Evolutionary conservation across 805 yeast genomes (phyloP).

Genomic region (Lipomyces kockii): DNA sequence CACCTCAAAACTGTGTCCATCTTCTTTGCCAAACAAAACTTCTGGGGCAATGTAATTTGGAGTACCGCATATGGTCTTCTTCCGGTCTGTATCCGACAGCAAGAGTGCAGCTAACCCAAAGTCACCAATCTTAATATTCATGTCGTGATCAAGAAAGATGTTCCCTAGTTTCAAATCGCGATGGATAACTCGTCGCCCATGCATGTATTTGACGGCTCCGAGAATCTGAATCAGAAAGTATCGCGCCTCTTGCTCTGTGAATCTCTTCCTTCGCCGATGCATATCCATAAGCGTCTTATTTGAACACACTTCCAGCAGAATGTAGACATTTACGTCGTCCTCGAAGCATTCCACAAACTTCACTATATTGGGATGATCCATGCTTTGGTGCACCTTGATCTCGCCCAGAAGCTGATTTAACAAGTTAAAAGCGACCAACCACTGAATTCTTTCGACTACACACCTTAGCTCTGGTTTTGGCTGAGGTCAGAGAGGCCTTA

Average conservation of each 20-base stretch:
- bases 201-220: conserved; percentile 93
- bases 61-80: conserved; percentile 96
- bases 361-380: conserved; percentile 88
- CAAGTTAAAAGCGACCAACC: conserved; percentile 1
- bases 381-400: conserved; percentile 89
- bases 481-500: conserved; percentile 87
- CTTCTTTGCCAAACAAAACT: conserved; percentile 79
- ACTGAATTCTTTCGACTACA: neutral
- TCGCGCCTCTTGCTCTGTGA: conserved; percentile 91
- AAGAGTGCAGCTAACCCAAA: conserved; percentile 98
- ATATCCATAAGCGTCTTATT: conserved; percentile 94
- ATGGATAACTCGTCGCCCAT: conserved; percentile 88
- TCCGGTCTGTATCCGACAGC: conserved; percentile 69
- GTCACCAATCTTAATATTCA: conserved; percentile 96
- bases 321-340: conserved; percentile 92
- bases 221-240: conserved; percentile 87
- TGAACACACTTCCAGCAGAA: conserved; percentile 90
- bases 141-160: conserved; percentile 88
- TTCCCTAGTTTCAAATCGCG: conserved; percentile 96
- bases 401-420: conserved; percentile 76
- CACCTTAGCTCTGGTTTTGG: conserved; percentile 73
- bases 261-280: conserved; percentile 77
- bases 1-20: conserved; percentile 92
- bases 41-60: conserved; percentile 99
- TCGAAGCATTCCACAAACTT: conserved; percentile 96